These are phyloP conservation scores for Allium cepa DNA, from an alignment of 106 monocot genomes.

Conservation along the genomic window DNA sequence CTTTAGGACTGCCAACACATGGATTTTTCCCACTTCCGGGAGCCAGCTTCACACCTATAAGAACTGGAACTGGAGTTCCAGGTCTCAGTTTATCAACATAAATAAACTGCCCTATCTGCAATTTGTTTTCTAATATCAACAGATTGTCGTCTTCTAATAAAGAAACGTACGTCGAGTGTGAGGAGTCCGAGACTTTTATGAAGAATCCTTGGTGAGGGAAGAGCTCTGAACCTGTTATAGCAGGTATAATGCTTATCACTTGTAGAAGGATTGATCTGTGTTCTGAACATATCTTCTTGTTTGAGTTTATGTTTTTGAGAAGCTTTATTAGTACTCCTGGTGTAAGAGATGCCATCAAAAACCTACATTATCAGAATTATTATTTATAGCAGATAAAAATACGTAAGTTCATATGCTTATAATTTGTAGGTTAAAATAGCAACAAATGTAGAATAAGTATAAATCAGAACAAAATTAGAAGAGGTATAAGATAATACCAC, in stretches of 20 bases:
- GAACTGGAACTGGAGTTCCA: constrained; percentile 68
- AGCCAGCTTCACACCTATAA: constrained; percentile 72
- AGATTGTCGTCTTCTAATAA: constrained; percentile 77
- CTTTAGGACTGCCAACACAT: constrained; percentile 76
- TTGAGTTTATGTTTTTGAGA: constrained; percentile 63
- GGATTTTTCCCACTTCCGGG: constrained; percentile 42
- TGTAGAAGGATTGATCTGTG: constrained; percentile 80
- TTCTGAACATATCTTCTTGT: constrained; percentile 61
- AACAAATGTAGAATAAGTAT: background rate
- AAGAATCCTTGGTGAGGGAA: constrained; percentile 90
- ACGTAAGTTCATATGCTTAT: background rate
- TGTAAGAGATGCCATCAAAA: constrained; percentile 71
- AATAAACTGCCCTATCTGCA: constrained; percentile 88
- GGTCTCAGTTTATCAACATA: constrained; percentile 72
- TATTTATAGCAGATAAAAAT: background rate
- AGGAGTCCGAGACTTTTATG: constrained; percentile 91
- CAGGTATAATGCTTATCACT: constrained; percentile 90
- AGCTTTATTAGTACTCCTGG: constrained; percentile 82
- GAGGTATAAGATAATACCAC: background rate
- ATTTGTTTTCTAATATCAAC: constrained; percentile 70
- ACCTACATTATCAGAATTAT: background rate
- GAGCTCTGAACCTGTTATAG: constrained; percentile 72
- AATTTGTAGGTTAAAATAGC: background rate
- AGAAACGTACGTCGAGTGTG: constrained; percentile 83
- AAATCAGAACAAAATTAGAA: background rate